Evolutionary conservation across 495 filamentous ascomycete species (phyloP).

Genomic region (Tuber umbilicatum): DNA sequence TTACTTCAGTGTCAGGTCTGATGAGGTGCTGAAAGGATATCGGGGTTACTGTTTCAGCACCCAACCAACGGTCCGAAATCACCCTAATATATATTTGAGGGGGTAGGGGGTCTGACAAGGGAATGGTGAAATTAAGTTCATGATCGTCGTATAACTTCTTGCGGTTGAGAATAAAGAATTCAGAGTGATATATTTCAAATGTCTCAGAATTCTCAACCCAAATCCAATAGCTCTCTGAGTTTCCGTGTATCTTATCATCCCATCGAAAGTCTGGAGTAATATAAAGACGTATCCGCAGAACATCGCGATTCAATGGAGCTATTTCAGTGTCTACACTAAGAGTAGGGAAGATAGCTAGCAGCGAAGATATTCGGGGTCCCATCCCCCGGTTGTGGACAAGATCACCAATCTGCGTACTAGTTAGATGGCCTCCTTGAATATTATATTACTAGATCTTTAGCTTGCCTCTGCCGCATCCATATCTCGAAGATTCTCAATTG

Average conservation of each 20-base stretch:
- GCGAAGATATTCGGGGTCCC: constrained; percentile 69
- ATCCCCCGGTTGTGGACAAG: constrained; percentile 85
- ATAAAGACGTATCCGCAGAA: constrained; percentile 76
- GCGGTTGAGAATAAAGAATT: constrained; percentile 86
- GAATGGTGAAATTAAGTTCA: constrained; percentile 96
- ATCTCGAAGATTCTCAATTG: constrained; percentile 75
- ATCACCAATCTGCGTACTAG: constrained; percentile 55
- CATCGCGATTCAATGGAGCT: constrained; percentile 88
- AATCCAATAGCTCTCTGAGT: constrained; percentile 92
- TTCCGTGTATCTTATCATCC: constrained; percentile 93
- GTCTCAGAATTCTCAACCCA: constrained; percentile 99
- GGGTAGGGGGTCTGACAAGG: constrained; percentile 82
- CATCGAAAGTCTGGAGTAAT: constrained; percentile 86
- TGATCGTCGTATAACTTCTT: constrained; percentile 89
- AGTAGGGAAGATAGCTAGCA: constrained; percentile 87
- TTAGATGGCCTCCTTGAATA: neutral
- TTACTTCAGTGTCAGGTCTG: constrained; percentile 90
- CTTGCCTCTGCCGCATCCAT: constrained; percentile 72
- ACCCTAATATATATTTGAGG: constrained; percentile 92
- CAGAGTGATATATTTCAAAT: constrained; percentile 94
- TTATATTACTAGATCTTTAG: neutral
- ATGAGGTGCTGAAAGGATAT: constrained; percentile 98
- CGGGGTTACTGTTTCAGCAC: constrained; percentile 89
- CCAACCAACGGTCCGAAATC: constrained; percentile 91
- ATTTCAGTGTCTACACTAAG: constrained; percentile 87